phyloP scores from a whole-genome alignment of 2,329 filamentous ascomycete species.

The Arthrobotrys sinensis region DNA sequence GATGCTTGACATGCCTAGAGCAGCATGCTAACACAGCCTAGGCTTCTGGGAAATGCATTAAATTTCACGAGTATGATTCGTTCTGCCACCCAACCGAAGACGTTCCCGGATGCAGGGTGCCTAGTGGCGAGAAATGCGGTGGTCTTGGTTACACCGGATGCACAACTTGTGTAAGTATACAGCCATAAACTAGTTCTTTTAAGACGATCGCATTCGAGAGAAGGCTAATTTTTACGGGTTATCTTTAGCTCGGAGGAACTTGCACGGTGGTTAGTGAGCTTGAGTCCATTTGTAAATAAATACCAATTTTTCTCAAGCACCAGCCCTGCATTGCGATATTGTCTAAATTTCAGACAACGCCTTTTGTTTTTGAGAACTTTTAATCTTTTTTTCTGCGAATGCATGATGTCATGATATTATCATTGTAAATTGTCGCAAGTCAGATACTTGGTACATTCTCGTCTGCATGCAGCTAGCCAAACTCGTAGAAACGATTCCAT shows the following conservation, averaged over 20 bases:
- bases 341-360: too few relatives aligned
- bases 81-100: slow-evolving; percentile 36
- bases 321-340: neutral
- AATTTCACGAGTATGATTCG: slow-evolving; percentile 27
- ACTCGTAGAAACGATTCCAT: too few relatives aligned
- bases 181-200: neutral
- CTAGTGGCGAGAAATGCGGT: slow-evolving; percentile 23
- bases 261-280: slow-evolving; percentile 3
- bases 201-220: neutral
- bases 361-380: too few relatives aligned
- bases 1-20: neutral
- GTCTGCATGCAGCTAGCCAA: too few relatives aligned
- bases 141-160: slow-evolving; percentile 29
- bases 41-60: slow-evolving; percentile 12
- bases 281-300: slow-evolving; percentile 3
- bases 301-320: neutral
- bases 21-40: neutral
- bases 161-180: slow-evolving; percentile 35
- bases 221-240: neutral
- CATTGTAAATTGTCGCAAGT: too few relatives aligned
- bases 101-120: slow-evolving; percentile 19
- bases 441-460: too few relatives aligned
- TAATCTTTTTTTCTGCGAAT: too few relatives aligned
- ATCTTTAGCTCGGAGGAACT: slow-evolving; percentile 16
- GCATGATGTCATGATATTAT: too few relatives aligned